phyloP scores from a whole-genome alignment of 2,329 filamentous ascomycete species.

The Trichophyton verrucosum region DNA sequence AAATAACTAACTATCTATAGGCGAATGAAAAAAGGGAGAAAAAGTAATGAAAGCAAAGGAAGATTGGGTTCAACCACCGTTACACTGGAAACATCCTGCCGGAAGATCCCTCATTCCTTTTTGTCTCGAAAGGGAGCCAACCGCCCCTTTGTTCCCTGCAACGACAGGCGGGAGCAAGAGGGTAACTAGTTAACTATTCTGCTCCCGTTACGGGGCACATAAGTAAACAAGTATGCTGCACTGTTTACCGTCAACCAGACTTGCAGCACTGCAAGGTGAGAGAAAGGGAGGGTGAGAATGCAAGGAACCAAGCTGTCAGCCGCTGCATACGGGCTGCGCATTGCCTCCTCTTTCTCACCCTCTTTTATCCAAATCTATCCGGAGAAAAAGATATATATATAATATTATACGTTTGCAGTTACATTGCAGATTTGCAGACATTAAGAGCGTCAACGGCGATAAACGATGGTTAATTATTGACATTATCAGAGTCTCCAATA shows the following conservation, averaged over 20 bases:
- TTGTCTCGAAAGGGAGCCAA: background rate
- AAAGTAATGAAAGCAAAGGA: background rate
- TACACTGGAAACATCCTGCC: background rate
- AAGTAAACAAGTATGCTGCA: background rate
- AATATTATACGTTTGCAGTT: background rate
- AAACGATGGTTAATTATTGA: background rate
- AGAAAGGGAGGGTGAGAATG: background rate
- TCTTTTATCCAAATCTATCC: background rate
- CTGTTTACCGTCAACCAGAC: background rate
- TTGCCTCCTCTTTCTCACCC: background rate
- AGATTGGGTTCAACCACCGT: background rate
- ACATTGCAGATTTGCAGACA: background rate
- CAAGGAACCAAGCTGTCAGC: background rate
- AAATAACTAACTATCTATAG: background rate
- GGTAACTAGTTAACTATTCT: too few relatives aligned
- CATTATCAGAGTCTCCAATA: background rate
- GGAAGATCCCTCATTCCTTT: background rate
- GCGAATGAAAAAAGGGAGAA: background rate
- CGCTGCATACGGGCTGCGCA: background rate
- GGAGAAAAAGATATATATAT: too few relatives aligned
- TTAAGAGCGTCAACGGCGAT: background rate
- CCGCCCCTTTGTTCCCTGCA: background rate
- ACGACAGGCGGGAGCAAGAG: background rate
- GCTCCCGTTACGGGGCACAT: background rate
- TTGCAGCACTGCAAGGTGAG: background rate